A percentile compares a stretch with the other conserved stretches of the same genome.
Evolutionary conservation across 768 basidiomycete species (phyloP).

Genomic region (Amanita exitialis): DNA sequence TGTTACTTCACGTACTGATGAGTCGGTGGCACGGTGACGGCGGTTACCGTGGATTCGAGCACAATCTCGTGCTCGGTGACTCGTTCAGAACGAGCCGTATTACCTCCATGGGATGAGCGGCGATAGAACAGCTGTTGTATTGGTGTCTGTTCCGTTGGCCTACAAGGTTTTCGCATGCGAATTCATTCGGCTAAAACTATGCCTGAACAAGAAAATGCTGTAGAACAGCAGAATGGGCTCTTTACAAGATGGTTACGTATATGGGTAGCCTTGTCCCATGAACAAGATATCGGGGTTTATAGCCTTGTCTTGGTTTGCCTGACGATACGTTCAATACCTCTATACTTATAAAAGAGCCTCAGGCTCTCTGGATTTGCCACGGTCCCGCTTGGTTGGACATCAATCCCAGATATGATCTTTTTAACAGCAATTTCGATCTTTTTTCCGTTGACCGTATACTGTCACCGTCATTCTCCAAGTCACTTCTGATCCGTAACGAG

Average conservation of each 20-base stretch:
- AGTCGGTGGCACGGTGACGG: not conserved
- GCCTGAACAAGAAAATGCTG: no score
- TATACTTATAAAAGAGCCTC: constrained; percentile 51
- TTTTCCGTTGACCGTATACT: constrained; percentile 75
- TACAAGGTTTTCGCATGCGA: no score
- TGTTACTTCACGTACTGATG: not conserved
- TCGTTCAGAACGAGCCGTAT: not conserved
- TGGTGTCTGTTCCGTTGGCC: no score
- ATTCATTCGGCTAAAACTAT: no score
- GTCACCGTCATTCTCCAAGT: constrained; percentile 20
- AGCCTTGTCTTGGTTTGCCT: constrained; percentile 1
- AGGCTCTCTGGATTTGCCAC: constrained; percentile 6
- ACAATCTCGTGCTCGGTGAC: not conserved
- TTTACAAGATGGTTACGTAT: not conserved
- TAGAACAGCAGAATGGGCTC: no score
- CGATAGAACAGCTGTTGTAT: not conserved
- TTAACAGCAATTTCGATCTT: constrained; percentile 61
- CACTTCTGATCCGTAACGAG: constrained; percentile 30
- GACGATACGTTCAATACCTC: constrained; percentile 32
- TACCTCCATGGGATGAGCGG: not conserved
- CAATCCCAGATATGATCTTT: constrained; percentile 2
- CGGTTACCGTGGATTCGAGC: not conserved
- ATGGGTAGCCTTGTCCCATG: no score
- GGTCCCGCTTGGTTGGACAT: constrained; percentile 25
- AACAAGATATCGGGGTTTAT: not conserved